These are phyloP conservation scores for Huntiella abstrusa DNA, from an alignment of 2,329 filamentous ascomycete genomes.

Conservation along the genomic window DNA sequence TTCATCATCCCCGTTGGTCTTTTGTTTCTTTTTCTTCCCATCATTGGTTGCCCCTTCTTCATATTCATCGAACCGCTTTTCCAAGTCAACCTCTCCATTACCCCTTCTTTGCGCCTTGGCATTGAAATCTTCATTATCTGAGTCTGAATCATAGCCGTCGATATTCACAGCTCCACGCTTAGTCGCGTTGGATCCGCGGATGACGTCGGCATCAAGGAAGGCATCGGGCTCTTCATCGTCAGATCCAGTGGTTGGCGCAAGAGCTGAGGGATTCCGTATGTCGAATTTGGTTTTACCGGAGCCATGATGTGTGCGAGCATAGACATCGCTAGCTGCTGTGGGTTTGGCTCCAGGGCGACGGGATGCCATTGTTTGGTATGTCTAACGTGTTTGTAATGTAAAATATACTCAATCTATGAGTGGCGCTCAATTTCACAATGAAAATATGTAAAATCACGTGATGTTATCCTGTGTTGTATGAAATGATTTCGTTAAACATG, in stretches of 20 bases:
- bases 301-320: conserved; percentile 61
- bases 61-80: conserved; percentile 32
- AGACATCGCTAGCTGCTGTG: conserved; percentile 68
- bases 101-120: conserved; percentile 45
- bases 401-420: too few relatives aligned
- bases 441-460: too few relatives aligned
- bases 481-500: too few relatives aligned
- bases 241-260: conserved; percentile 64
- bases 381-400: background rate
- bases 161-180: conserved; percentile 92
- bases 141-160: conserved; percentile 92
- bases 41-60: conserved; percentile 23
- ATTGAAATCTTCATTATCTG: conserved; percentile 76
- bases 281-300: conserved; percentile 65
- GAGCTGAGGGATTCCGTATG: conserved; percentile 77
- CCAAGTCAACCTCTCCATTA: conserved; percentile 15
- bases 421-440: too few relatives aligned
- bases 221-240: conserved; percentile 36
- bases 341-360: conserved; percentile 50
- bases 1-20: conserved; percentile 20
- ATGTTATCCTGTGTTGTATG: too few relatives aligned
- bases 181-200: conserved; percentile 56
- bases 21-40: conserved; percentile 14
- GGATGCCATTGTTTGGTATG: conserved; percentile 29
- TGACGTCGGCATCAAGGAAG: conserved; percentile 79